Conservation (phyloP, 2,329 filamentous ascomycete genomes). For the Plenodomus tracheiphilus region DNA sequence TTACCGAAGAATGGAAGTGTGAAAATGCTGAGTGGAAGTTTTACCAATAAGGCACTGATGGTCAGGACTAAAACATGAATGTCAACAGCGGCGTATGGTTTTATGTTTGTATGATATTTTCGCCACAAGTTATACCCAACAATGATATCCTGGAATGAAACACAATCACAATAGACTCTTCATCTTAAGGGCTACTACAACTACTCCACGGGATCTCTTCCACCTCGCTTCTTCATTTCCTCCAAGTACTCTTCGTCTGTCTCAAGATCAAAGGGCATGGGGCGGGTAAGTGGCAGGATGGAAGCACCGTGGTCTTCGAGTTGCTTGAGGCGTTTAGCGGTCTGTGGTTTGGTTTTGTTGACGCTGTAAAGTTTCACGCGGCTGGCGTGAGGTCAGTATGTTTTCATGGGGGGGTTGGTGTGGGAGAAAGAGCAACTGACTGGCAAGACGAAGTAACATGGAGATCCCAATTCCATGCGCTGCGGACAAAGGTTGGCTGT, state of each 20-base stretch:
- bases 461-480: constrained; percentile 64
- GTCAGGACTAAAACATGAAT: too few species aligned
- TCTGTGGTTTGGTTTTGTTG: constrained; percentile 56
- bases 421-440: constrained; percentile 12
- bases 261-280: constrained; percentile 56
- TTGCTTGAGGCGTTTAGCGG: constrained; percentile 54
- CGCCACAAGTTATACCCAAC: too few species aligned
- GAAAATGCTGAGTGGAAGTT: constrained; percentile 35
- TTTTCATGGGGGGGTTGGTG: neutral
- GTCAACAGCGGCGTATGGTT: neutral
- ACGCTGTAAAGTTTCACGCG: constrained; percentile 61
- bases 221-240: constrained; percentile 46
- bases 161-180: too few species aligned
- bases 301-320: constrained; percentile 55
- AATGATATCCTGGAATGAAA: too few species aligned
- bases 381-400: too few species aligned
- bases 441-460: constrained; percentile 68
- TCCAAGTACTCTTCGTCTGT: constrained; percentile 54
- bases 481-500: constrained; percentile 49
- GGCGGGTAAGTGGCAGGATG: constrained; percentile 59
- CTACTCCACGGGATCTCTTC: constrained; percentile 51
- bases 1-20: constrained; percentile 31
- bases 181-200: too few species aligned
- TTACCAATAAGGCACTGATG: constrained; percentile 19
- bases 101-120: too few species aligned